phyloP scores from a whole-genome alignment of 768 basidiomycete genomes.

The Daedalea quercina region DNA sequence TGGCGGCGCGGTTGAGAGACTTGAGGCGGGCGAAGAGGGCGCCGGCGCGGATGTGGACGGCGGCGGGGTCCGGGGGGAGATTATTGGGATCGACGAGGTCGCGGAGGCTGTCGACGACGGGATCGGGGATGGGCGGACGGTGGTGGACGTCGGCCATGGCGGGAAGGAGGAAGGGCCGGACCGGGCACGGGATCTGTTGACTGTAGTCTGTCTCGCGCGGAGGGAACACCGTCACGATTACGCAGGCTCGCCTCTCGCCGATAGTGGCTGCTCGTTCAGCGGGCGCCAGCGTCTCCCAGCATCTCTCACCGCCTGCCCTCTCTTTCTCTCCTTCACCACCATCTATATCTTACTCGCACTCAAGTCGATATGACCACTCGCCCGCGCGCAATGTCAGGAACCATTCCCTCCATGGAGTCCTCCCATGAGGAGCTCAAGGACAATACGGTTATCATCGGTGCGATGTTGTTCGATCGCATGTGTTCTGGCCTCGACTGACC shows the following conservation, averaged over 20 bases:
- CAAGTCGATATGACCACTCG: conserved; percentile 24
- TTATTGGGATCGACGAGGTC: conserved; percentile 48
- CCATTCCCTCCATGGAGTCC: conserved; percentile 87
- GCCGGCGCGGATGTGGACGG: conserved; percentile 59
- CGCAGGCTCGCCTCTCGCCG: not conserved
- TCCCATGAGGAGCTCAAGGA: conserved; percentile 67
- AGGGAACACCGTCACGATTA: not conserved
- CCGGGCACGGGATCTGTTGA: conserved; percentile 8
- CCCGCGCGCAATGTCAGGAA: conserved; percentile 59
- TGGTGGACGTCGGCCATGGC: conserved; percentile 20
- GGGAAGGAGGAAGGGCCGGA: conserved; percentile 8
- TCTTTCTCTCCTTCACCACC: conserved; percentile 9
- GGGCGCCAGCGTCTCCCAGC: conserved; percentile 2
- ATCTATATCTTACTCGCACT: conserved; percentile 5
- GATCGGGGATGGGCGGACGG: conserved; percentile 35
- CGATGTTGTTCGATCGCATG: conserved; percentile 23
- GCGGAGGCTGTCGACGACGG: conserved; percentile 54
- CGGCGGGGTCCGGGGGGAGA: conserved; percentile 38
- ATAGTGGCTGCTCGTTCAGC: conserved; percentile 15
- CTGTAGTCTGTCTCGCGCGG: too few relatives aligned
- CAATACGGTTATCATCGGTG: conserved; percentile 86
- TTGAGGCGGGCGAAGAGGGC: conserved; percentile 79
- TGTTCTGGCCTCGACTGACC: not conserved
- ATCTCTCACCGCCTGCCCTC: conserved; percentile 5
- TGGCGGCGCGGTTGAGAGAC: conserved; percentile 68